Evolutionary conservation across 306 rosid species (phyloP), one percentile per base, ranked within the genome.

Genomic region (Dalbergia cultrata): DNA sequence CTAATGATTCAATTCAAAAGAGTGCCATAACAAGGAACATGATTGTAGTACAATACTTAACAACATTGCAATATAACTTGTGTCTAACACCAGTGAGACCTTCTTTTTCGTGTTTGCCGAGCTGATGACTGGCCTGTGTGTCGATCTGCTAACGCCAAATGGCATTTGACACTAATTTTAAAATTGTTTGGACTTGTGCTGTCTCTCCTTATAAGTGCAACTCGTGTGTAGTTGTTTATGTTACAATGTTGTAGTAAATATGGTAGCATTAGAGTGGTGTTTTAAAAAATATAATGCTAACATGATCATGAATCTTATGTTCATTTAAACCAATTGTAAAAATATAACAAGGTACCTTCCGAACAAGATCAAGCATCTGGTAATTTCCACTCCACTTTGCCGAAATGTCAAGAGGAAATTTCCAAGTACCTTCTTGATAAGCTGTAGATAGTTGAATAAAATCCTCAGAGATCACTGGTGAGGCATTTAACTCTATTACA

Each of bases 351-450:
- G 70, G 67, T 88, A 95, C 99, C 99, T 95, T 95, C 81, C 82
- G 81, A 44, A 88, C 96, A 57, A 95, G 81, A 83, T 93, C 97
- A 54, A 95, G 97, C 98, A 93, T 92, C 87, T 93, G 99, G 90
- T 92, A 95, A 80, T 86, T 87, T 78, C 98, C 98, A 74, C 94
- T 95, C 99, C 99, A 96, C 78, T 93, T 83, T 41, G 94, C 79
- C 18, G 98, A 93, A 83, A 92, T 82, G 85, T 96, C 99, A 47
- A 96, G 94, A 16, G 99, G 99, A 85, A 85, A 85, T 77, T 90
- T 96, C 99, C 99, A 96, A 41, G 82, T 86, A 73, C 91, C 93
- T 93, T 96, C 98, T 79, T 92, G 97, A 82, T 84, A 93, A 75
- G 91, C 94, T 35, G 87, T 81, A 61, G 98, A 77, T 50, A 93